A percentile compares a stretch with the other conserved stretches of the same genome.
These are phyloP conservation scores for Mycosphaerella sp. DNA, from an alignment of 2,329 filamentous ascomycete species.

Conservation along the genomic window DNA sequence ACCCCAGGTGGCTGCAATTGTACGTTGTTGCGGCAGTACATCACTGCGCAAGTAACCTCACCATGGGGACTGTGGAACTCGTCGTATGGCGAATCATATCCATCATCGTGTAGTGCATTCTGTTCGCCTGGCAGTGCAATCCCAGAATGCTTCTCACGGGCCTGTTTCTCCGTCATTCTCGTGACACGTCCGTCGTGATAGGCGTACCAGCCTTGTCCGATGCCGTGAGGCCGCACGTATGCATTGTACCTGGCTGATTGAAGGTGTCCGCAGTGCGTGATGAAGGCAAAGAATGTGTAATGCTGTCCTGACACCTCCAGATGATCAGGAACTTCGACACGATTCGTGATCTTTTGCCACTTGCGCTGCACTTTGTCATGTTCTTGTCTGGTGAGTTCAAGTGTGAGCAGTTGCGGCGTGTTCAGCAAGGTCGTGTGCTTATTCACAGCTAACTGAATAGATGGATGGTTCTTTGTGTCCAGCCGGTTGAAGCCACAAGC, in stretches of 20 bases:
- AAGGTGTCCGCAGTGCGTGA: constrained; percentile 54
- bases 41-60: constrained; percentile 25
- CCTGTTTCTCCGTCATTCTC: constrained; percentile 51
- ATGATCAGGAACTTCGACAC: constrained; percentile 51
- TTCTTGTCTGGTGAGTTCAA: constrained; percentile 53
- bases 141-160: constrained; percentile 37
- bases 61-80: constrained; percentile 3
- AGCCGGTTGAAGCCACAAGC: constrained; percentile 25
- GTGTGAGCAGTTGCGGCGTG: constrained; percentile 32
- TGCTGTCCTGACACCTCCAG: constrained; percentile 43
- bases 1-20: constrained; percentile 13
- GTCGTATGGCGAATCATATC: constrained; percentile 19
- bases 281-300: constrained; percentile 55
- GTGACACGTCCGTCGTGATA: constrained; percentile 49
- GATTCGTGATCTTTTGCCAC: constrained; percentile 53
- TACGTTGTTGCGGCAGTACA: constrained; percentile 24
- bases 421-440: constrained; percentile 22
- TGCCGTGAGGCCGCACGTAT: constrained; percentile 53
- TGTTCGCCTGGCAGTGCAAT: background rate
- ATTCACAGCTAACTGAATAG: constrained; percentile 40
- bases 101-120: constrained; percentile 9
- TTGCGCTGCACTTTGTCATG: constrained; percentile 50
- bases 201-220: constrained; percentile 52
- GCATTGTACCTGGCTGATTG: constrained; percentile 54
- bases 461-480: constrained; percentile 29